These are phyloP conservation scores for Ceratocystis colombiana DNA, from an alignment of 2,329 filamentous ascomycete genomes.

Conservation along the genomic window DNA sequence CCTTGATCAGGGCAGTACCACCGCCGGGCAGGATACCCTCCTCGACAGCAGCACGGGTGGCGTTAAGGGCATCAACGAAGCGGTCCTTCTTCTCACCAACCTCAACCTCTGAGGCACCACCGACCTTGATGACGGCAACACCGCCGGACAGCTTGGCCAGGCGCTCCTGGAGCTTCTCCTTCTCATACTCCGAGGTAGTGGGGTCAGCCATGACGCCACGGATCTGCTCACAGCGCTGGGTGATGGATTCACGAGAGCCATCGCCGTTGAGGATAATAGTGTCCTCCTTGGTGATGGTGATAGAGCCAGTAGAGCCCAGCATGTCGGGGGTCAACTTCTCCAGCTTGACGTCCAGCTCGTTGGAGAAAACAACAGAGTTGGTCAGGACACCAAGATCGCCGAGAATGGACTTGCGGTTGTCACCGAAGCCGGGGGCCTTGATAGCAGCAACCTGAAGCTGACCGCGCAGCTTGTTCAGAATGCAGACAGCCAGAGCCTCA, in stretches of 20 bases:
- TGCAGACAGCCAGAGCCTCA: slow-evolving; percentile 96
- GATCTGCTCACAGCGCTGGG: slow-evolving; percentile 98
- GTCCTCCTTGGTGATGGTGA: slow-evolving; percentile 99
- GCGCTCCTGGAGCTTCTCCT: slow-evolving; percentile 99
- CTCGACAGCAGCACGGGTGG: slow-evolving; percentile 94
- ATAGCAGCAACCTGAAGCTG: slow-evolving; percentile 97
- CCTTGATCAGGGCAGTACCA: slow-evolving; percentile 96
- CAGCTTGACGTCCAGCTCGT: slow-evolving; percentile 97
- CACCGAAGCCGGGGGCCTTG: slow-evolving; percentile 97
- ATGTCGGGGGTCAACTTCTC: slow-evolving; percentile 95
- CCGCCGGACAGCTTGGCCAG: slow-evolving; percentile 97
- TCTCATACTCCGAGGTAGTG: slow-evolving; percentile 95
- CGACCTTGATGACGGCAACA: slow-evolving; percentile 99
- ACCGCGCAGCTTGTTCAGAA: slow-evolving; percentile 99
- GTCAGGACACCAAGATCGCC: slow-evolving; percentile 92
- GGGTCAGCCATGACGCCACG: slow-evolving; percentile 92
- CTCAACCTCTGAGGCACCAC: slow-evolving; percentile 94
- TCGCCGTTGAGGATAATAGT: slow-evolving; percentile 97
- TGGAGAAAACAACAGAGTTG: slow-evolving; percentile 94
- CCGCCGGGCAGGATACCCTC: slow-evolving; percentile 98
- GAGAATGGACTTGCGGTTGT: slow-evolving; percentile 99
- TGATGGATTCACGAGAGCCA: slow-evolving; percentile 84
- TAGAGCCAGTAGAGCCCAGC: slow-evolving; percentile 93
- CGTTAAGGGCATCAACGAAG: slow-evolving; percentile 96
- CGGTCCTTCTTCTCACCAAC: slow-evolving; percentile 99